Evolutionary conservation across 306 rosid genomes (phyloP), one percentile per base, ranked within the genome.

Genomic region (Senna siamea): DNA sequence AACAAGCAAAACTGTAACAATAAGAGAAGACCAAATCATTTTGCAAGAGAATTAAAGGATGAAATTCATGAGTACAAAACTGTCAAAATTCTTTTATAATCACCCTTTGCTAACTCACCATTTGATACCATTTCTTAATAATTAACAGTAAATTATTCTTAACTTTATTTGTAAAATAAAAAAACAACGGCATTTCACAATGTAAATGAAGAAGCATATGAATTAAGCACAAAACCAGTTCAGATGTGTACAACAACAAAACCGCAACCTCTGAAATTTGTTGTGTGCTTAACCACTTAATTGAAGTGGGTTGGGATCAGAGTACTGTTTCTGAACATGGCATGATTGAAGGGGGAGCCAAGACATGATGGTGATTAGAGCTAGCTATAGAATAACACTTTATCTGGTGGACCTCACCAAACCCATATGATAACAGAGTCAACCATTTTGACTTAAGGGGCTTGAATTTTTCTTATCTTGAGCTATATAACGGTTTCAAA

Each of bases 401-500:
- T 43, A 43, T 32, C 6, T 19, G 57, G 19, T 9, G 5, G 35
- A 59, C 53, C 69, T 23, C 7, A n/a, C 54, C 34, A 22, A 15
- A 9, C 35, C 73, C 43, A 9, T 35, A 14, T 40, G 8, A 20
- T 7, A 17, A 60, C 12, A 69, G 58, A 80, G 89, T 87, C 89
- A 84, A 79, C 79, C 48, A 72, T 41, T 26, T 78, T 86, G 96
- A 90, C 88, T 78, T 59, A 5, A 63, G 28, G 28, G 14, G 64
- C 41, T 32, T 69, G 54, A 66, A 60, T 55, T 53, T 26, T 37
- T 69, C 23, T 10, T 15, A 28, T 3, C 64, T 22, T 18, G 22
- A 37, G 2, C 46, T 32, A 75, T 79, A 75, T 86, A 80, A 86
- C 89, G 78, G 82, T 76, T 80, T 81, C 34, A 85, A 90, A 86